Conservation (phyloP, 2,329 filamentous ascomycete genomes). For the Sporothrix schenckii region DNA sequence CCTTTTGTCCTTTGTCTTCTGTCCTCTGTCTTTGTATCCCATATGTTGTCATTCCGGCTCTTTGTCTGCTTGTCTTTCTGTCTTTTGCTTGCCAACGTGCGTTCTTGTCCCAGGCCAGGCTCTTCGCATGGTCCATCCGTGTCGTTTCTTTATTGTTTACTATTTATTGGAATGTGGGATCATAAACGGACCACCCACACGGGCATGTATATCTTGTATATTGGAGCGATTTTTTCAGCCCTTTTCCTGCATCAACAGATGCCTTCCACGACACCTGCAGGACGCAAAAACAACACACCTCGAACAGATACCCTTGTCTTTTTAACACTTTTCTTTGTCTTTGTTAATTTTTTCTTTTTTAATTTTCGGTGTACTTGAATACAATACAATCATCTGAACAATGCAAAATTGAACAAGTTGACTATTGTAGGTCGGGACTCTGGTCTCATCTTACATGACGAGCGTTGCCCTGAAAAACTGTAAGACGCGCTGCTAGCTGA, state of each 20-base stretch:
- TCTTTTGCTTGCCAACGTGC: not conserved
- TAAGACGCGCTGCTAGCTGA: not conserved
- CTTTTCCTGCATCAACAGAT: not conserved
- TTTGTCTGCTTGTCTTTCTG: not conserved
- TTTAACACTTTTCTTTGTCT: not conserved
- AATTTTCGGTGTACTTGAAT: not conserved
- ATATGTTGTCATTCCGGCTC: not conserved
- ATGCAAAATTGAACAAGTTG: not conserved
- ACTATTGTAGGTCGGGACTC: too few species aligned
- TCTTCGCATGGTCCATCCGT: not conserved
- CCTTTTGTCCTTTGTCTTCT: not conserved
- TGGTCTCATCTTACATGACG: too few species aligned
- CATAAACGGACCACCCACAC: not conserved
- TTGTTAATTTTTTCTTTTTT: not conserved
- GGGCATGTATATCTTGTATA: constrained; percentile 14
- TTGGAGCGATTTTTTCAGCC: not conserved
- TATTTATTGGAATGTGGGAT: not conserved
- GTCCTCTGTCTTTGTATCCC: not conserved
- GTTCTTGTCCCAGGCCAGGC: not conserved
- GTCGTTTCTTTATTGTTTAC: not conserved
- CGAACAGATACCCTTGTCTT: constrained; percentile 18
- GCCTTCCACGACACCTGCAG: not conserved
- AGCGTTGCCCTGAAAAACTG: not conserved
- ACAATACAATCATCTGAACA: not conserved
- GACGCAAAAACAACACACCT: not conserved